Conservation (phyloP, 164 flowering plant species). For the Tinospora cordifolia region DNA sequence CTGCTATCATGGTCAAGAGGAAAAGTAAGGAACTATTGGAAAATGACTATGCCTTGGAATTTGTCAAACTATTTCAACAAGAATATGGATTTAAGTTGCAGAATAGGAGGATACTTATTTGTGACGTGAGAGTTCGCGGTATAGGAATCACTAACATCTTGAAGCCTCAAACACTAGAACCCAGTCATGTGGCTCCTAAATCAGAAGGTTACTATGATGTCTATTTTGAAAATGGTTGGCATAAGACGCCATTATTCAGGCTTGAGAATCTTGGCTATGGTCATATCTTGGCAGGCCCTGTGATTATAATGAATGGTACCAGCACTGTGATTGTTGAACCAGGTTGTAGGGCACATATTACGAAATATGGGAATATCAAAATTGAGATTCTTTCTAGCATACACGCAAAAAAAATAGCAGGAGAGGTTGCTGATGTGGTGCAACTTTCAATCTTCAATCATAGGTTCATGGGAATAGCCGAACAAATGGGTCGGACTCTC, state of each 20-base stretch:
- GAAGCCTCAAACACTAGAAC: slow-evolving; percentile 47
- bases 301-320: slow-evolving; percentile 90
- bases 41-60: slow-evolving; percentile 61
- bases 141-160: slow-evolving; percentile 81
- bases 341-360: slow-evolving; percentile 61
- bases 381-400: slow-evolving; percentile 55
- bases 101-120: slow-evolving; percentile 68
- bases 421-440: slow-evolving; percentile 85
- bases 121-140: slow-evolving; percentile 92
- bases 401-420: slow-evolving; percentile 35
- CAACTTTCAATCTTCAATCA: slow-evolving; percentile 92
- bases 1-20: slow-evolving; percentile 90
- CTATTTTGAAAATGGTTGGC: slow-evolving; percentile 71
- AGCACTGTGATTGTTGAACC: slow-evolving; percentile 96
- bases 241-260: slow-evolving; percentile 63
- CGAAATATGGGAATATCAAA: slow-evolving; percentile 79
- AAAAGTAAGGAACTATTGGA: slow-evolving; percentile 26
- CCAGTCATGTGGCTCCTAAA: slow-evolving; percentile 36
- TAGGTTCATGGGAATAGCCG: slow-evolving; percentile 98
- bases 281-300: slow-evolving; percentile 68
- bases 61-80: slow-evolving; percentile 70
- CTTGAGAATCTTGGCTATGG: slow-evolving; percentile 76
- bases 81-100: slow-evolving; percentile 90
- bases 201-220: slow-evolving; percentile 52
- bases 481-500: slow-evolving; percentile 96